Evolutionary conservation across 305 asterid genomes (phyloP).

Genomic region (Fraxinus nigra): DNA sequence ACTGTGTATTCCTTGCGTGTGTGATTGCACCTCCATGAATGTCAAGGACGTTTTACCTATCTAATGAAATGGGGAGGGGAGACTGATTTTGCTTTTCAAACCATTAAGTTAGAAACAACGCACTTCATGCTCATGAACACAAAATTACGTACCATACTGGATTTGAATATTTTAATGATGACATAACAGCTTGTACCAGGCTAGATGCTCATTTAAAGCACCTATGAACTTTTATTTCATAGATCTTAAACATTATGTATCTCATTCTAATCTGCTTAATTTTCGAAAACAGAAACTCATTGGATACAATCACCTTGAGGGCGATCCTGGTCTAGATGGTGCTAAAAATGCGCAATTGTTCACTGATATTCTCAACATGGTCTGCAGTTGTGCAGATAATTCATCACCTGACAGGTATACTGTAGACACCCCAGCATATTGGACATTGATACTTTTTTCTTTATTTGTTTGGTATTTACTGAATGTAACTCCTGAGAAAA

Average conservation of each 20-base stretch:
- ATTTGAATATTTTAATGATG: constrained; percentile 1
- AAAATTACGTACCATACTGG: neutral
- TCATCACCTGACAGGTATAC: constrained; percentile 93
- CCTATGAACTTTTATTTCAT: constrained; percentile 13
- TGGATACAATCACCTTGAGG: constrained; percentile 94
- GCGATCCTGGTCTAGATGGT: constrained; percentile 95
- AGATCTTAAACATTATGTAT: constrained; percentile 12
- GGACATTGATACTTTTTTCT: constrained; percentile 19
- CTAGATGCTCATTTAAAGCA: constrained; percentile 13
- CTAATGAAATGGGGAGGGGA: neutral
- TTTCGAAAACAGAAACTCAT: constrained; percentile 80
- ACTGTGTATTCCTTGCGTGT: neutral
- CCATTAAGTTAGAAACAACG: neutral
- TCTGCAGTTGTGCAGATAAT: constrained; percentile 89
- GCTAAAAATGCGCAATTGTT: constrained; percentile 70
- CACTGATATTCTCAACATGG: constrained; percentile 83
- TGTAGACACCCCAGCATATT: constrained; percentile 5
- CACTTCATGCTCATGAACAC: neutral
- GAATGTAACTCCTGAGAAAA: constrained; percentile 30
- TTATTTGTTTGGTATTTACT: constrained; percentile 20
- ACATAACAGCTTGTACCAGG: constrained; percentile 4
- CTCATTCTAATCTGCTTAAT: constrained; percentile 14
- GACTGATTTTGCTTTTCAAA: neutral
- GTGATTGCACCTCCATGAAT: constrained; percentile 11
- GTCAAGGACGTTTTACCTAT: constrained; percentile 12